Evolutionary conservation across 345 rosid genomes (phyloP).

Genomic region (Diplotaxis tenuifolia): DNA sequence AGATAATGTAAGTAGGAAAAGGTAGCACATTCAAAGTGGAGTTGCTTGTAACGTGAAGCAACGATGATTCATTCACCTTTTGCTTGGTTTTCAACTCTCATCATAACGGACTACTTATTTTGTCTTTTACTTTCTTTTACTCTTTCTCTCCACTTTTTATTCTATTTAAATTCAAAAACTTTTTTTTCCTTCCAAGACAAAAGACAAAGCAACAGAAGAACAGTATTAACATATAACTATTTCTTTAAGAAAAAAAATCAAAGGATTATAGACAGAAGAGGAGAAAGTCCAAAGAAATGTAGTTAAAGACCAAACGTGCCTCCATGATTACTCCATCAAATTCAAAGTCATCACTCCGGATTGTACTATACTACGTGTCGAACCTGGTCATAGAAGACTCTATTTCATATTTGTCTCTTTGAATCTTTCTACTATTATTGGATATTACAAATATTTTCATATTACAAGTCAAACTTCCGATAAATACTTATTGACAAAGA

Average conservation of each 20-base stretch:
- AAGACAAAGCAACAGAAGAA: slow-evolving; percentile 35
- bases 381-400: slow-evolving; percentile 25
- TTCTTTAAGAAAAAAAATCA: not conserved
- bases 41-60: slow-evolving; percentile 43
- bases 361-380: slow-evolving; percentile 29
- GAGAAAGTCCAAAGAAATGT: slow-evolving; percentile 33
- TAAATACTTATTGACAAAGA: slow-evolving; percentile 18
- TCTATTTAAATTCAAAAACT: not conserved
- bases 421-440: slow-evolving; percentile 6
- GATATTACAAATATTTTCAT: slow-evolving; percentile 13
- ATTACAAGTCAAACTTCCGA: slow-evolving; percentile 30
- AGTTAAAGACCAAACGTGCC: slow-evolving; percentile 32
- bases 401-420: slow-evolving; percentile 33
- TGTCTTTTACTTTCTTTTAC: slow-evolving; percentile 35
- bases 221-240: slow-evolving; percentile 16
- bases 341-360: slow-evolving; percentile 34
- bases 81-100: slow-evolving; percentile 45
- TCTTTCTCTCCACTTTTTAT: slow-evolving; percentile 20
- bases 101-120: slow-evolving; percentile 40
- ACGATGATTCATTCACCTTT: slow-evolving; percentile 34
- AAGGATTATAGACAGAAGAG: not conserved
- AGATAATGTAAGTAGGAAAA: slow-evolving; percentile 2
- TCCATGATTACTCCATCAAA: slow-evolving; percentile 35
- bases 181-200: slow-evolving; percentile 21
- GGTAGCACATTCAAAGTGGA: slow-evolving; percentile 25